phyloP scores from a whole-genome alignment of 2,329 filamentous ascomycete species.

The Lachnellula subtilissima region DNA sequence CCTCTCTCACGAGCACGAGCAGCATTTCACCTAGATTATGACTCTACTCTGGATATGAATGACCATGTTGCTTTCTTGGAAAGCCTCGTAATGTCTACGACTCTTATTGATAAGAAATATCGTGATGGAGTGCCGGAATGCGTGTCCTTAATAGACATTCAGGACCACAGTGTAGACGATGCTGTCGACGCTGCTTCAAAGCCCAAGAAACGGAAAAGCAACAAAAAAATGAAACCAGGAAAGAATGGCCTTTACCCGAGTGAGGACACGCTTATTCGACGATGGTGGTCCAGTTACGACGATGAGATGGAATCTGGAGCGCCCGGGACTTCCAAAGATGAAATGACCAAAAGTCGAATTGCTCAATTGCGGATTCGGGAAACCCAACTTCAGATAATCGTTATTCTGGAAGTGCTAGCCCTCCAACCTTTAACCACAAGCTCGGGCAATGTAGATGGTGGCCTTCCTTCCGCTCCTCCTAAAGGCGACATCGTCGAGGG shows the following conservation, averaged over 20 bases:
- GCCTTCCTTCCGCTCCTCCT: slow-evolving; percentile 27
- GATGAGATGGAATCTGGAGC: slow-evolving; percentile 44
- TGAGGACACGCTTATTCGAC: slow-evolving; percentile 60
- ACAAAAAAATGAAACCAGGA: slow-evolving; percentile 62
- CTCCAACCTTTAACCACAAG: slow-evolving; percentile 52
- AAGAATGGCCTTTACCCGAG: slow-evolving; percentile 64
- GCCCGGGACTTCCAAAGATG: slow-evolving; percentile 42
- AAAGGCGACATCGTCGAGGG: slow-evolving; percentile 16
- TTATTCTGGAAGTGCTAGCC: slow-evolving; percentile 72
- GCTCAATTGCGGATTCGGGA: slow-evolving; percentile 67
- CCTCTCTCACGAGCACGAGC: slow-evolving; percentile 71
- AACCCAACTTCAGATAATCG: slow-evolving; percentile 74
- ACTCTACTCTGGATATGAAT: slow-evolving; percentile 54
- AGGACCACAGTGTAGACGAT: slow-evolving; percentile 49
- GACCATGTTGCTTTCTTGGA: slow-evolving; percentile 67
- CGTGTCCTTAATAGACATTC: slow-evolving; percentile 50
- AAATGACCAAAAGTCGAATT: slow-evolving; percentile 54
- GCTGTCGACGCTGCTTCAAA: slow-evolving; percentile 36
- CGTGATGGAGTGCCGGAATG: slow-evolving; percentile 63
- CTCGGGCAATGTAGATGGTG: slow-evolving; percentile 30
- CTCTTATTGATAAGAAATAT: slow-evolving; percentile 74
- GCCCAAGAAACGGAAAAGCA: slow-evolving; percentile 45
- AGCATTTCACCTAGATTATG: slow-evolving; percentile 60
- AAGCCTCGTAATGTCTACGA: slow-evolving; percentile 59
- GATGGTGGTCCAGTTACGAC: slow-evolving; percentile 66